Percentiles rank a stretch among this genome's conserved stretches.
phyloP scores from a whole-genome alignment of 768 basidiomycete genomes.

The Suillus ampliporus region DNA sequence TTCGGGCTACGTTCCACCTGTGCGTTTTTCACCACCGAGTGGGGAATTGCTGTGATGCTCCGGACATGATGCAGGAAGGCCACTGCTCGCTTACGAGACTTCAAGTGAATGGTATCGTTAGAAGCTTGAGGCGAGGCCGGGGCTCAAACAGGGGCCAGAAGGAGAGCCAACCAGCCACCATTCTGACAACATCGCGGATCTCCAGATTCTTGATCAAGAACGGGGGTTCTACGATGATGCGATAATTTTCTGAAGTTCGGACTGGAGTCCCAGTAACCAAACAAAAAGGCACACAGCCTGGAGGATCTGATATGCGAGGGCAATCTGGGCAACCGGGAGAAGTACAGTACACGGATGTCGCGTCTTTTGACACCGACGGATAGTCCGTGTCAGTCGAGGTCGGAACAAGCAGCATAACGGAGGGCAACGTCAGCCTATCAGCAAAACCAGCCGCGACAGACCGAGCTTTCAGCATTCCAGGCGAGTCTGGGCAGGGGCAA shows the following conservation, averaged over 20 bases:
- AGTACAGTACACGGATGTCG: neutral
- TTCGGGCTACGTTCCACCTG: too few relatives aligned
- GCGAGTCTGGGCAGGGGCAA: neutral
- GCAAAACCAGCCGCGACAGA: neutral
- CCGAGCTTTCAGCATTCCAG: neutral
- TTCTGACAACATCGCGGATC: neutral
- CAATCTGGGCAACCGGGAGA: neutral
- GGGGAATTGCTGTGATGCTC: neutral
- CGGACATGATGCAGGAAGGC: neutral
- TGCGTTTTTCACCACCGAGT: neutral
- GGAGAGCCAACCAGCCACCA: neutral
- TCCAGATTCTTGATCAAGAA: neutral
- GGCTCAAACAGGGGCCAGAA: neutral
- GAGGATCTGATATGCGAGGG: neutral
- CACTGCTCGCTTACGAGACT: neutral
- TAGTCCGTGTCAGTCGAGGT: neutral
- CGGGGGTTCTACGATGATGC: neutral
- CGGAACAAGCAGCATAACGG: neutral
- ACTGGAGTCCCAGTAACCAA: neutral
- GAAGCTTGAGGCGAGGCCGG: neutral
- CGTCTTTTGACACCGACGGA: neutral
- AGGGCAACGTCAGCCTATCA: neutral
- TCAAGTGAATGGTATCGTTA: neutral
- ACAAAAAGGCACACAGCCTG: neutral
- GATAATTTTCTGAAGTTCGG: too few relatives aligned